Percentiles rank a stretch among this genome's conserved stretches.
These are phyloP conservation scores for Pseudoneurospora amorphoporcata DNA, from an alignment of 495 filamentous ascomycete genomes.

Conservation along the genomic window DNA sequence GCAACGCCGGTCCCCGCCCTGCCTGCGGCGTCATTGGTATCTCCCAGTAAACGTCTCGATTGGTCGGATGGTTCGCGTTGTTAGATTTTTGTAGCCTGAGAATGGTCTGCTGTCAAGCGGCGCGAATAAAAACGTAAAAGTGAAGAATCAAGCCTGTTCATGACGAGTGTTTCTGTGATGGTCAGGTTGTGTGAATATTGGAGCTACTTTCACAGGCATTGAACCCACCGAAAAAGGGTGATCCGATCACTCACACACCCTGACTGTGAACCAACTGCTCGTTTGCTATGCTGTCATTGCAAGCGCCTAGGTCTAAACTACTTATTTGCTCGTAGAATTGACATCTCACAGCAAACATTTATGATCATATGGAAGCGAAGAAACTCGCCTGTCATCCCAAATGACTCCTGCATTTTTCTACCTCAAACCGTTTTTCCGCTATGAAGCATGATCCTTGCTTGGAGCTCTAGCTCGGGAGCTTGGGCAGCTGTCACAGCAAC, in stretches of 20 bases:
- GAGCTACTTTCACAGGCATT: no score
- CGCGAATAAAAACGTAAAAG: neutral
- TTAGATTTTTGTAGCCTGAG: neutral
- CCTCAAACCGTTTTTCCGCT: neutral
- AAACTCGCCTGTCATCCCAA: neutral
- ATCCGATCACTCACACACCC: no score
- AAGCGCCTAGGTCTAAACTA: neutral
- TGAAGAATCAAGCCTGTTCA: neutral
- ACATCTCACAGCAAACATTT: neutral
- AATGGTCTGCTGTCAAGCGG: neutral
- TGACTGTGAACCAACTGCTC: neutral
- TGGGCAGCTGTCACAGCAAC: neutral
- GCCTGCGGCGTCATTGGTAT: slow-evolving; percentile 97
- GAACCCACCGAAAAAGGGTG: no score
- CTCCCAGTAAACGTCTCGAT: slow-evolving; percentile 37
- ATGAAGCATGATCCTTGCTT: neutral
- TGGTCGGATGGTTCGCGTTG: neutral
- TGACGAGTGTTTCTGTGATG: neutral
- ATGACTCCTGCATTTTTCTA: neutral
- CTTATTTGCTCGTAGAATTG: neutral
- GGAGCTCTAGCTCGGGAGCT: neutral
- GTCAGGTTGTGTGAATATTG: no score
- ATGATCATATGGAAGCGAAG: neutral
- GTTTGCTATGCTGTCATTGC: neutral
- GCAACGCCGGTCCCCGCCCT: slow-evolving; percentile 84